Evolutionary conservation across 176 grass and related monocot genomes (phyloP).

Genomic region (Lolium rigidum): DNA sequence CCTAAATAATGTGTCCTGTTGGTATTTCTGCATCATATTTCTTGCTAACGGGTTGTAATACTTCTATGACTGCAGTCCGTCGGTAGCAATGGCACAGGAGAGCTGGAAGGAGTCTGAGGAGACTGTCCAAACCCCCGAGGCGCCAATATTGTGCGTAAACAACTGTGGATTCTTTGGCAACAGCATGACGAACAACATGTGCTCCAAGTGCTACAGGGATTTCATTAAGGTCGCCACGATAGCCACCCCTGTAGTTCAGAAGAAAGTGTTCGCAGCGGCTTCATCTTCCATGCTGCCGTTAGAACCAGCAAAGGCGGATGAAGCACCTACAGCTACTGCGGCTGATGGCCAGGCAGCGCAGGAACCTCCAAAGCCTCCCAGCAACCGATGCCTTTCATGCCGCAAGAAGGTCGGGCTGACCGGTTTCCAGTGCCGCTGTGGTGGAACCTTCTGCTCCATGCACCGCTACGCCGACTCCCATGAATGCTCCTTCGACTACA

Average conservation of each 20-base stretch:
- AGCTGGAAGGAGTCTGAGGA: constrained; percentile 84
- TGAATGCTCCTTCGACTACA: constrained; percentile 83
- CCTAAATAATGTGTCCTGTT: background rate
- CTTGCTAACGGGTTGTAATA: background rate
- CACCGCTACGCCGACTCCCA: constrained; percentile 71
- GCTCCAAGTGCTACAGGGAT: constrained; percentile 78
- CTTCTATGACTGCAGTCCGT: constrained; percentile 9
- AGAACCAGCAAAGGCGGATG: constrained; percentile 28
- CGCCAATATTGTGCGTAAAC: constrained; percentile 69
- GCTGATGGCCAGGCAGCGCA: constrained; percentile 43
- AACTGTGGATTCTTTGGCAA: constrained; percentile 91
- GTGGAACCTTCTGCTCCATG: constrained; percentile 63
- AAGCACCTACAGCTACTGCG: background rate
- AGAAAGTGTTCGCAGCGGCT: constrained; percentile 28
- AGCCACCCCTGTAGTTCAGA: constrained; percentile 45
- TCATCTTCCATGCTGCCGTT: constrained; percentile 39
- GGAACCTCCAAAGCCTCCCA: constrained; percentile 55
- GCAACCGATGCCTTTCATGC: constrained; percentile 73
- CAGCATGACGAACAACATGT: constrained; percentile 74
- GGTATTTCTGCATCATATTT: background rate
- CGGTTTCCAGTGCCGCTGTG: constrained; percentile 77
- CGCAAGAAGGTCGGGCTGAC: constrained; percentile 70
- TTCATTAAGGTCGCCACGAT: constrained; percentile 46
- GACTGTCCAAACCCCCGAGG: constrained; percentile 63
- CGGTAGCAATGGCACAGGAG: constrained; percentile 74